Conservation (phyloP, 31 red algal genomes). For the Asparagopsis taxiformis region DNA sequence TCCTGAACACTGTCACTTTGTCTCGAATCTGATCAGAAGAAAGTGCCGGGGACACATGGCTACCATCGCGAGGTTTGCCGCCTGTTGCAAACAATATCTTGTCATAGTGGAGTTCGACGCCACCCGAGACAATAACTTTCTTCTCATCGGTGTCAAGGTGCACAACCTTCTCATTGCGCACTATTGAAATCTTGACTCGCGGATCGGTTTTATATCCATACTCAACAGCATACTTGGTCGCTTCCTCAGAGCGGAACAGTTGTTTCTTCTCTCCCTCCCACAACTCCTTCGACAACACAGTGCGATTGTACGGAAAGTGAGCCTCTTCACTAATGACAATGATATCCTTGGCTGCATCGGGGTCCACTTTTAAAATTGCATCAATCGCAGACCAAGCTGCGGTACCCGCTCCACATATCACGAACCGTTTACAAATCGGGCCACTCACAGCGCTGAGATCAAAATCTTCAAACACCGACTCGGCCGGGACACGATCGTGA, state of each 20-base stretch:
- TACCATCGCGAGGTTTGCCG: slow-evolving; percentile 21
- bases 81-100: slow-evolving; percentile 80
- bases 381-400: slow-evolving; percentile 83
- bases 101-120: slow-evolving; percentile 51
- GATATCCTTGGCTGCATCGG: slow-evolving; percentile 21
- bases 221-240: slow-evolving; percentile 17
- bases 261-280: slow-evolving; percentile 34
- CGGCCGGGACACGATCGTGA: slow-evolving; percentile 5
- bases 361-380: slow-evolving; percentile 52
- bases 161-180: slow-evolving; percentile 21
- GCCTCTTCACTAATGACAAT: slow-evolving; percentile 60
- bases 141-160: slow-evolving; percentile 55
- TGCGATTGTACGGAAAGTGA: slow-evolving; percentile 79
- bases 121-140: slow-evolving; percentile 26
- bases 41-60: slow-evolving; percentile 23
- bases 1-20: slow-evolving; percentile 54
- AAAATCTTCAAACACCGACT: slow-evolving; percentile 13
- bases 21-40: slow-evolving; percentile 3
- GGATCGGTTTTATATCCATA: slow-evolving; percentile 41
- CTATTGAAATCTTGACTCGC: slow-evolving; percentile 18
- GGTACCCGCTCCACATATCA: slow-evolving; percentile 75
- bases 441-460: slow-evolving; percentile 1
- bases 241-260: slow-evolving; percentile 9
- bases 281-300: slow-evolving; percentile 82
- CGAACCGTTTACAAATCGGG: slow-evolving; percentile 37